Base-by-base conservation (phyloP, 1,284 basidiomycete species). In the Phellopilus nigrolimitatus region DNA sequence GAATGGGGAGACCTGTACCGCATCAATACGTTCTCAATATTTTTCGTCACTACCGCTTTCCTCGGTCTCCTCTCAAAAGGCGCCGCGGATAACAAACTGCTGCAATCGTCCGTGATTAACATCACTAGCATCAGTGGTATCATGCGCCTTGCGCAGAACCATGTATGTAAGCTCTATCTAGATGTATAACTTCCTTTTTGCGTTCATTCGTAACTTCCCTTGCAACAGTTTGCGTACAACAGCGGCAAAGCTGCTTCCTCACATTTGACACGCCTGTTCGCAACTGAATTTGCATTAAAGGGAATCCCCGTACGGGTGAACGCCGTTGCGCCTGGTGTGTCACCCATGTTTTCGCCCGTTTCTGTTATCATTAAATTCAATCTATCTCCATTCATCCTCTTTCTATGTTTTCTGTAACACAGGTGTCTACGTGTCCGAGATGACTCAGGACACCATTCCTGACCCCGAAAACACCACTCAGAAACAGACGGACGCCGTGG, bases 41-140 rank as follows among this genome's bases (percentile, higher is more conserved):
- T 79, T 68, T 90, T 89, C 63, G 76, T 82, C 48, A 84, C 86
- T 0, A 78, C 76, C 6, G 87, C 85, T 0, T 88, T 90, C 67
- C 66, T 90, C 36, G 87, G 83, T 4, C 69, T 91, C 19, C 76
- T 91, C 24, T 78, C 79, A 46, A 82, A 80, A 57, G 88, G 85
- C 25, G 80, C 82, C 33, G 71, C 75, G 56, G 82, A 86, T 53
- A 66, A 66, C 28, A 66, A 70, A 6, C 73, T 71, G 4, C 81
- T 76, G 61, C 78, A 77, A 13, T 80, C 84, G 7, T 75, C 67
- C 43, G 79, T 91, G 24, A 77, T 91, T 60, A 89, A 88, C 64
- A 82, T 82, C 57, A 85, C 86, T 1, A 87, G 83, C 41, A 82
- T 91, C 51, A 84, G 82, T 52, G 87, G 85, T 2, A 50, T 82